phyloP scores from a whole-genome alignment of 1,284 basidiomycete species.

The Cerioporus squamosus region DNA sequence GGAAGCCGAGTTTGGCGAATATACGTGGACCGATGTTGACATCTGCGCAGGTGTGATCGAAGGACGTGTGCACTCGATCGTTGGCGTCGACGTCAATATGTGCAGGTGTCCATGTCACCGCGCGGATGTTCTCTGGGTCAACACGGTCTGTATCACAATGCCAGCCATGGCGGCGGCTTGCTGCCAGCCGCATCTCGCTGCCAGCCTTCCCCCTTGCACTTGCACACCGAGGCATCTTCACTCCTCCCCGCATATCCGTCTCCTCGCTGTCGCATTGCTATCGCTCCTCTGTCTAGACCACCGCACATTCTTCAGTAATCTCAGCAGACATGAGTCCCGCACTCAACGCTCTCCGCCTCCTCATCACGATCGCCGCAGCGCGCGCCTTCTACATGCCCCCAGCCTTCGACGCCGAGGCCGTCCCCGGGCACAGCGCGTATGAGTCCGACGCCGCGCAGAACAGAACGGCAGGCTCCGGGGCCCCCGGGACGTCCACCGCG shows the following conservation, averaged over 20 bases:
- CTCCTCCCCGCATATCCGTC: background rate
- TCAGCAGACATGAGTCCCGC: conserved; percentile 1
- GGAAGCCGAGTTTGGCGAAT: background rate
- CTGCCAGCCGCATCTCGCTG: background rate
- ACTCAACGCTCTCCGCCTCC: background rate
- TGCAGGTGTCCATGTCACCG: background rate
- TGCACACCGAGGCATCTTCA: too few species aligned
- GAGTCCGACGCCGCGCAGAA: background rate
- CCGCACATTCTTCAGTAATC: background rate
- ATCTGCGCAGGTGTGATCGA: background rate
- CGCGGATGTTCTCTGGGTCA: background rate
- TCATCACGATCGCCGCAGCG: conserved; percentile 6
- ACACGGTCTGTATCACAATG: background rate
- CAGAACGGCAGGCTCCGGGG: background rate
- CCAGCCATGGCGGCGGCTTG: background rate
- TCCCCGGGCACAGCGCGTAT: background rate
- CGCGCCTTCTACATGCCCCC: conserved; percentile 22
- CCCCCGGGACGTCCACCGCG: conserved; percentile 51
- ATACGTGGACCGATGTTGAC: too few species aligned
- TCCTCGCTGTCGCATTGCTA: background rate
- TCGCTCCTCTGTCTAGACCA: background rate
- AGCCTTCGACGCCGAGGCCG: conserved; percentile 14
- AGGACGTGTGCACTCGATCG: background rate
- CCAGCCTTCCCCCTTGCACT: background rate
- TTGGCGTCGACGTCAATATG: background rate